Base-by-base conservation (phyloP, 2,329 filamentous ascomycete species). In the Tolypocladium inflatum region DNA sequence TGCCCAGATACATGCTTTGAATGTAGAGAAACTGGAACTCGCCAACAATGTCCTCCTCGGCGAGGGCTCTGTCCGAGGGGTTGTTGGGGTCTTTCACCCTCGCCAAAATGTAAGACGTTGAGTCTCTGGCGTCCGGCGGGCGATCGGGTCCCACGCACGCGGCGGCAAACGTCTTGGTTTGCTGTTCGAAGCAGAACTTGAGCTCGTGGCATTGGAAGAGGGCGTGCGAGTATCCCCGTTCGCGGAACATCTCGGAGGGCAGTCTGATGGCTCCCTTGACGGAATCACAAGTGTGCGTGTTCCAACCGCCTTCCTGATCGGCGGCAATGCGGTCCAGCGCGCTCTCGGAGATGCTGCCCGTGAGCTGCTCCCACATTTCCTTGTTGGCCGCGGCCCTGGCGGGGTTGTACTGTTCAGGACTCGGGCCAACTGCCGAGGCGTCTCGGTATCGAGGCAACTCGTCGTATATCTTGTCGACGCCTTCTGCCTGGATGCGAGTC, bases 11-110 rank as follows among this genome's bases (percentile, higher is more conserved):
- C 66, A 80, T 77, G 42, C 83, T 83, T 0, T 78, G 79, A 5
- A 86, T 64, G 63, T 80, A 87, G 48, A 78, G 77, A 66, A 86
- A 80, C 63, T 87, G 84, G 2, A 86, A 67, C 65, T 87, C 84
- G 53, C 82, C 84, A 6, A 83, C 67, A 33, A 86, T 68, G 57
- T 82, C 78, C 2, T 72, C 70, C 38, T 74, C 73, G 1, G 58
- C 60, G 11, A 71, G 30, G 7, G 63, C 55, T 37, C 62, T 62
- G 19, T 60, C 33, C n/a, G n/a, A 55, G 3, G 65, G 43, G 10
- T 66, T 61, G 30, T 71, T 33, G 15, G 6, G 17, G 17, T n/a
- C 45, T 8, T 33, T 65, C 19, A 83, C 69, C 5, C 74, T 63
- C 8, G 73, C 69, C 19, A 68, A 56, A 42, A 85, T 71, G 64